Evolutionary conservation across 805 yeast genomes (phyloP).

Genomic region (Myxozyma lipomycoides): DNA sequence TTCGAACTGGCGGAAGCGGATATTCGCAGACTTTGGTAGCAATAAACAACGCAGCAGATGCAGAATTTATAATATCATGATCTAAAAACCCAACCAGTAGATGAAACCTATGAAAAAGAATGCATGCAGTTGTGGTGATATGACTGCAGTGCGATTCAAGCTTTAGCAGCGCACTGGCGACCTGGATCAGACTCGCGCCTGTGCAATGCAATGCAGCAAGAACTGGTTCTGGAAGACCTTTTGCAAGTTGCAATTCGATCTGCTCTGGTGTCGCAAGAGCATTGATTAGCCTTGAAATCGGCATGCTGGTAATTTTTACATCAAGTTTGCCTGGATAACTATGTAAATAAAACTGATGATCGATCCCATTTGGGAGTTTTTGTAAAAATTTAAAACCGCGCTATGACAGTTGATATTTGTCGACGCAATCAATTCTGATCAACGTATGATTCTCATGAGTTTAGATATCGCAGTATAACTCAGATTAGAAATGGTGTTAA

Average conservation of each 20-base stretch:
- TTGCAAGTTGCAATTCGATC: conserved; percentile 6
- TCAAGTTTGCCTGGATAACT: too few species aligned
- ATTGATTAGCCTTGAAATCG: conserved; percentile 1
- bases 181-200: conserved; percentile 20
- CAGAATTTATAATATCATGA: conserved; percentile 9
- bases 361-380: too few species aligned
- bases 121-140: conserved; percentile 16
- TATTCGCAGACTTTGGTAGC: conserved; percentile 21
- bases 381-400: not conserved
- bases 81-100: conserved; percentile 18
- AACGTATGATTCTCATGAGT: not conserved
- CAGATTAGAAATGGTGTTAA: conserved; percentile 7
- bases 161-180: conserved; percentile 21
- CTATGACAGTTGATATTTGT: too few species aligned
- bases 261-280: conserved; percentile 23
- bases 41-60: conserved; percentile 17
- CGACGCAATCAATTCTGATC: too few species aligned
- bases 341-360: too few species aligned
- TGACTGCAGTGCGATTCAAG: conserved; percentile 2
- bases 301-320: too few species aligned
- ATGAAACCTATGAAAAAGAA: conserved; percentile 26
- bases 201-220: conserved; percentile 11
- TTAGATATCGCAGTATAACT: not conserved
- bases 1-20: conserved; percentile 2
- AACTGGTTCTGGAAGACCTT: conserved; percentile 5